Evolutionary conservation across 148 eudicot genomes (phyloP).

Genomic region (Rhododendron williamsianum): DNA sequence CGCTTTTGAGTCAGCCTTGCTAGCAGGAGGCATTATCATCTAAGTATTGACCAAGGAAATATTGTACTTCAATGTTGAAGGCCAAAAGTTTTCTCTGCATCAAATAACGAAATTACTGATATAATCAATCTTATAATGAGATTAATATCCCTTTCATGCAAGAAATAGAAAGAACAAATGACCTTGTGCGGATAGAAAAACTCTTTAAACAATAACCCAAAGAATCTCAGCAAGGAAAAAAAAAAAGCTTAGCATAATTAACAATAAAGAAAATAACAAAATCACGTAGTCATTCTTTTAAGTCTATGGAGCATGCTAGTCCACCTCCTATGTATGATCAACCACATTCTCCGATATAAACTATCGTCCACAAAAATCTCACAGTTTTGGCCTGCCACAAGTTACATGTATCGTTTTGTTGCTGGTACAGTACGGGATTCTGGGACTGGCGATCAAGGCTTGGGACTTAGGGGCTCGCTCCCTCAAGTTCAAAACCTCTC

Average conservation of each 20-base stretch:
- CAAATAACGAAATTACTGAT: not conserved
- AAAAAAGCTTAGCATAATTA: not conserved
- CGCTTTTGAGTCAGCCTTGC: conserved; percentile 73
- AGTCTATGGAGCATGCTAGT: not conserved
- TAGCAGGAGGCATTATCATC: conserved; percentile 47
- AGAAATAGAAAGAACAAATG: not conserved
- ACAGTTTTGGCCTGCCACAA: not conserved
- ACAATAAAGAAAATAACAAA: not conserved
- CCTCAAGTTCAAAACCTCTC: no score
- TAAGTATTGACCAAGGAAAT: conserved; percentile 9
- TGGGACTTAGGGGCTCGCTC: no score
- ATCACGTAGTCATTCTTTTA: not conserved
- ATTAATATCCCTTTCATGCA: not conserved
- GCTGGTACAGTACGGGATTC: no score
- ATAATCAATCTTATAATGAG: not conserved
- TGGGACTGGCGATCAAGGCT: no score
- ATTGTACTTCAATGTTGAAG: not conserved
- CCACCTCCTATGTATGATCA: not conserved
- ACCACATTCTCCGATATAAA: not conserved
- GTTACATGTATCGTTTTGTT: not conserved
- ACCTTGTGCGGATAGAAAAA: not conserved
- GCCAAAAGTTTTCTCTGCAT: not conserved
- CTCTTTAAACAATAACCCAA: not conserved
- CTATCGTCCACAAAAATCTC: not conserved
- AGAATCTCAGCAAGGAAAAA: not conserved